Percentiles rank a stretch among this genome's conserved stretches.
Conservation (phyloP, 371 early-diverging fungal species). For the Rhizopus arrhizus region DNA sequence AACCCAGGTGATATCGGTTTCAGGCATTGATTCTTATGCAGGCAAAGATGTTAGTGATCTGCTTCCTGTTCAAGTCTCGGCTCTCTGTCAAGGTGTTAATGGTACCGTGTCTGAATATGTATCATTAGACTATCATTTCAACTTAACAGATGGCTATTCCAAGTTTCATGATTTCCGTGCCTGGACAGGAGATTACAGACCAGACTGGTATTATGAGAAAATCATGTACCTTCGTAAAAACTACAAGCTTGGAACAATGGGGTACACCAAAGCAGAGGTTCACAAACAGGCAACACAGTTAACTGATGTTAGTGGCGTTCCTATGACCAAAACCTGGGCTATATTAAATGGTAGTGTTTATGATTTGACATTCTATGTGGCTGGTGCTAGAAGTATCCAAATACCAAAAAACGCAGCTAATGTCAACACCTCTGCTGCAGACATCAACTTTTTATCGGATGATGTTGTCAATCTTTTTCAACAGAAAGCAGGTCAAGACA, state of each 20-base stretch:
- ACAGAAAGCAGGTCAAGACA: slow-evolving; percentile 65
- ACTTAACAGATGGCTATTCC: slow-evolving; percentile 38
- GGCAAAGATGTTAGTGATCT: slow-evolving; percentile 66
- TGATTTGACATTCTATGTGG: slow-evolving; percentile 61
- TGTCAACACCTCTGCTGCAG: slow-evolving; percentile 10
- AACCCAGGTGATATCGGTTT: slow-evolving; percentile 42
- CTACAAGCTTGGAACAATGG: slow-evolving; percentile 49
- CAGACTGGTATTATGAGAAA: slow-evolving; percentile 54
- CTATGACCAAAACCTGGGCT: slow-evolving; percentile 49
- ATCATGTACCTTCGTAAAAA: slow-evolving; percentile 49
- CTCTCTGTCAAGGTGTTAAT: slow-evolving; percentile 39
- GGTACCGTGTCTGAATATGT: slow-evolving; percentile 35
- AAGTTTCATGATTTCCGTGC: slow-evolving; percentile 43
- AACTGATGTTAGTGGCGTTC: slow-evolving; percentile 28
- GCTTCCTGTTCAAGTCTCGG: slow-evolving; percentile 75
- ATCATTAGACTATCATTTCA: slow-evolving; percentile 35
- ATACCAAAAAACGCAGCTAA: slow-evolving; percentile 27
- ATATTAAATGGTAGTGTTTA: slow-evolving; percentile 62
- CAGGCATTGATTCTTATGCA: slow-evolving; percentile 61
- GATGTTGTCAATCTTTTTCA: slow-evolving; percentile 63
- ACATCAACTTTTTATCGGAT: slow-evolving; percentile 53
- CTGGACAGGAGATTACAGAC: slow-evolving; percentile 33
- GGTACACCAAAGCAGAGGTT: slow-evolving; percentile 29
- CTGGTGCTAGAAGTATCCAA: slow-evolving; percentile 25
- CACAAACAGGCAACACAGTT: slow-evolving; percentile 27